A percentile compares a stretch with the other conserved stretches of the same genome.
Conservation (phyloP, 352 stramenopile genomes). For the Discostella stelligera region DNA sequence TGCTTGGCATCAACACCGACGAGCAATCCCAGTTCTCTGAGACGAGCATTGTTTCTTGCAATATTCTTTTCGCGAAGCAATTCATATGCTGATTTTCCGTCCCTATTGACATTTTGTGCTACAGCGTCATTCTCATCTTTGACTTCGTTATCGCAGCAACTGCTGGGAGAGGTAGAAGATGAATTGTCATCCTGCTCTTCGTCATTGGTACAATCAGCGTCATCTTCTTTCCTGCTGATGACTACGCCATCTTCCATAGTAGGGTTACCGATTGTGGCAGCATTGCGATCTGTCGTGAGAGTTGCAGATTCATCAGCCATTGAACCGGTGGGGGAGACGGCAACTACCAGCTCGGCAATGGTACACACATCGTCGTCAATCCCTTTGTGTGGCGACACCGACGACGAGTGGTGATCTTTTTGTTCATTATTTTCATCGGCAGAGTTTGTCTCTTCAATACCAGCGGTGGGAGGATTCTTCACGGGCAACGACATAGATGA, state of each 20-base stretch:
- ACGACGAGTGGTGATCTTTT: background rate
- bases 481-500: background rate
- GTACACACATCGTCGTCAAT: no score
- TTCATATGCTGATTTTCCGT: slow-evolving; percentile 55
- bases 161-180: no score
- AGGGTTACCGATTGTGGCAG: no score
- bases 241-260: background rate
- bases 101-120: background rate
- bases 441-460: background rate
- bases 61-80: slow-evolving; percentile 50
- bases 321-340: no score
- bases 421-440: background rate
- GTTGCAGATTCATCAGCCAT: no score
- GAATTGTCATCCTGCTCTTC: no score
- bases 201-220: no score
- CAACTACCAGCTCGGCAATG: no score
- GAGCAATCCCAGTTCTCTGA: slow-evolving; percentile 37
- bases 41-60: slow-evolving; percentile 38
- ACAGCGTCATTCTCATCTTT: slow-evolving; percentile 9
- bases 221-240: no score
- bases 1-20: slow-evolving; percentile 7
- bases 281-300: no score
- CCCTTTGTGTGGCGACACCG: no score
- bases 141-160: background rate
- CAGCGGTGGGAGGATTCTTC: background rate